Evolutionary conservation across 495 filamentous ascomycete genomes (phyloP), one percentile per base, ranked within the genome.

Genomic region (Physcia stellaris): DNA sequence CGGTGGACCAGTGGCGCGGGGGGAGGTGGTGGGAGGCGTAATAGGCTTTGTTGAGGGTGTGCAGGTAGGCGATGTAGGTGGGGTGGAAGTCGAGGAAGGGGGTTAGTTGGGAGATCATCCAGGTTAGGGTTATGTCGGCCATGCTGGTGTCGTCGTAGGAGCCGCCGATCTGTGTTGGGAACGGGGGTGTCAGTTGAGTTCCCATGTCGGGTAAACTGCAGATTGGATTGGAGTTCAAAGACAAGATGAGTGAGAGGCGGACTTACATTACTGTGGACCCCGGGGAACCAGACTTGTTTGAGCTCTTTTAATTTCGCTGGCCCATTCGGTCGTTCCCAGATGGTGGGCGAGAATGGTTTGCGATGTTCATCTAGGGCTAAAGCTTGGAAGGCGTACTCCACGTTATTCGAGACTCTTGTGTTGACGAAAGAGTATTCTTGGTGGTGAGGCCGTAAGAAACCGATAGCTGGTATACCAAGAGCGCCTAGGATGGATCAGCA

Each of bases 331-430:
- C 60, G 44, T 48, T 64, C 54, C 67, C 67, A 79, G 2, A 77
- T 35, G 2, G 68, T 65, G 0, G 75, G 72, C 4, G 52, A 38
- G 44, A 74, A 77, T 3, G 69, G 55, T 2, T 53, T 54, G 4
- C 73, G 61, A 7, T 56, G 48, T 47, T 78, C 74, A 33, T 79
- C 73, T 0, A 79, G 53, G 4, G 70, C 63, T 12, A 78, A 45
- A 15, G 70, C 70, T 6, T 79, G 75, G 41, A 67, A 78, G 2
- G 73, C 74, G 43, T 76, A 54, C 32, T 68, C 55, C 37, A 77
- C 61, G 33, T 69, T 57, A 55, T 39, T 33, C 19, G 44, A 46
- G 2, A 54, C 40, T 4, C 47, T 32, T 10, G 46, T 53, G 17
- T 55, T 51, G 0, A 48, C 46, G 18, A 52, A 46, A 21, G 48